Conservation (phyloP, 305 asterid genomes). For the Rubia peregrina region DNA sequence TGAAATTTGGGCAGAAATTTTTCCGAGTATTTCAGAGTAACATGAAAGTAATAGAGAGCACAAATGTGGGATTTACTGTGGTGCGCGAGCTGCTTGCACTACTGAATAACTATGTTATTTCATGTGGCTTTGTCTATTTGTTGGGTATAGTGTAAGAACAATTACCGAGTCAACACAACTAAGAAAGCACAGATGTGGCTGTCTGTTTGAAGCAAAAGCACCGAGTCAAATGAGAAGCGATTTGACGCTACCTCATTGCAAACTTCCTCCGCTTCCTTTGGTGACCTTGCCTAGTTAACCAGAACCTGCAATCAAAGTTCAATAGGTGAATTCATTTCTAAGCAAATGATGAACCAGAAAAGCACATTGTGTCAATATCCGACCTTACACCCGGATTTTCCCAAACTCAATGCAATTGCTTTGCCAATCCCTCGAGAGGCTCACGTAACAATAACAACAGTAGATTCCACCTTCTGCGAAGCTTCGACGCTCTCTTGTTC, state of each 20-base stretch:
- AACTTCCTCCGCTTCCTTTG: conserved; percentile 92
- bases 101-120: no score
- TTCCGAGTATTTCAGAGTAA: no score
- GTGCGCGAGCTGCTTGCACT: no score
- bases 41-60: no score
- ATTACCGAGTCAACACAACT: no score
- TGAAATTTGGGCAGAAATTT: no score
- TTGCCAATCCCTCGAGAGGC: conserved; percentile 96
- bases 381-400: conserved; percentile 95
- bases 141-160: no score
- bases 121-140: no score
- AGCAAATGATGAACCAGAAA: background rate
- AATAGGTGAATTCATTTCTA: background rate
- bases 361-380: background rate
- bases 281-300: conserved; percentile 95
- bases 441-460: conserved; percentile 84
- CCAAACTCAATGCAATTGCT: conserved; percentile 85
- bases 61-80: no score
- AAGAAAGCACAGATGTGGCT: no score
- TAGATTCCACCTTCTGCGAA: conserved; percentile 54
- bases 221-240: background rate
- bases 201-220: no score
- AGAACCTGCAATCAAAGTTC: conserved; percentile 32
- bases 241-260: conserved; percentile 57
- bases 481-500: conserved; percentile 39